A percentile compares a stretch with the other conserved stretches of the same genome.
Conservation (phyloP, 768 basidiomycete genomes). For the Boletus tomentosulus region DNA sequence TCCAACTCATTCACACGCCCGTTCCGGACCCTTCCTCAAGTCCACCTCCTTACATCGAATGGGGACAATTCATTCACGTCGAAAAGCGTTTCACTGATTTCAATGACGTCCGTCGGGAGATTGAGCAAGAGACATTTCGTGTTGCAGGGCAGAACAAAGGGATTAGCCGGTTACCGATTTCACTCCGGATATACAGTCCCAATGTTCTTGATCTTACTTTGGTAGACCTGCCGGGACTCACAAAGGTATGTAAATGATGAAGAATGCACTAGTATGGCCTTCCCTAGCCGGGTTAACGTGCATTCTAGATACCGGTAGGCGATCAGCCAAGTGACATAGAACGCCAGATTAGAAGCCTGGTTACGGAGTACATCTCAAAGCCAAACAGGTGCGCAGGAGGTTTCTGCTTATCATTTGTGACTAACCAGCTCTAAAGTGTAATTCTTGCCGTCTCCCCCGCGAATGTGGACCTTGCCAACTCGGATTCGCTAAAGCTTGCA, state of each 20-base stretch:
- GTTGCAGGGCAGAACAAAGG: constrained; percentile 99
- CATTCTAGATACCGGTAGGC: constrained; percentile 79
- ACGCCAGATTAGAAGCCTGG: constrained; percentile 88
- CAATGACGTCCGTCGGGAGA: constrained; percentile 89
- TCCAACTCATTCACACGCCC: constrained; percentile 94
- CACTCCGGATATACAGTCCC: constrained; percentile 92
- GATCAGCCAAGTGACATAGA: constrained; percentile 99
- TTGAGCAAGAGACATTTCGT: constrained; percentile 95
- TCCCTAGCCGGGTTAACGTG: not conserved
- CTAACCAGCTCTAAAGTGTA: constrained; percentile 51
- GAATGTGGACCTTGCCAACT: constrained; percentile 98
- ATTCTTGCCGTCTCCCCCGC: constrained; percentile 96
- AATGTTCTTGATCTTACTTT: constrained; percentile 93
- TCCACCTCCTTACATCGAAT: constrained; percentile 61
- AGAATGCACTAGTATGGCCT: not conserved
- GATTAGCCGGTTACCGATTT: constrained; percentile 93
- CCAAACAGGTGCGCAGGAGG: constrained; percentile 73
- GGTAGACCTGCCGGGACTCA: constrained; percentile 94
- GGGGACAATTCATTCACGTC: constrained; percentile 95
- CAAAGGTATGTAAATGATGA: constrained; percentile 59
- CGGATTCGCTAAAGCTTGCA: constrained; percentile 94
- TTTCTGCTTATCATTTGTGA: not conserved
- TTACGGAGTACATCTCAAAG: constrained; percentile 95
- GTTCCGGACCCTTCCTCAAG: constrained; percentile 45
- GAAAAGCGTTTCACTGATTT: constrained; percentile 98